A percentile compares a stretch with the other conserved stretches of the same genome.
Evolutionary conservation across 306 rosid species (phyloP).

Genomic region (Dalbergia cochinchinensis): DNA sequence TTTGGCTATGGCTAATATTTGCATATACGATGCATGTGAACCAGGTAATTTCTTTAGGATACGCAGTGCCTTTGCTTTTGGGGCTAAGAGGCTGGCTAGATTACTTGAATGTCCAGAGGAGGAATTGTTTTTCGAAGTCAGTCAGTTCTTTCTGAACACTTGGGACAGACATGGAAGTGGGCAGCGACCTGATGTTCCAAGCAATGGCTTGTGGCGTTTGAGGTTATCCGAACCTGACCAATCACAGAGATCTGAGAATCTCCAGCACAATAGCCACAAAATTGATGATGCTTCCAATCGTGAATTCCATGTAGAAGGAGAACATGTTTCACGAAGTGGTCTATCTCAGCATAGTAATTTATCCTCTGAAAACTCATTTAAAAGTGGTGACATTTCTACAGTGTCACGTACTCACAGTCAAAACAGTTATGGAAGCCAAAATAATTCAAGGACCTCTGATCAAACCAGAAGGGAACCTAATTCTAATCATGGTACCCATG

Average conservation of each 20-base stretch:
- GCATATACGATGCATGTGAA: constrained; percentile 37
- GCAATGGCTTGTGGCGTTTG: constrained; percentile 59
- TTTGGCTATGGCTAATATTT: constrained; percentile 36
- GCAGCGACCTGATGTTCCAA: constrained; percentile 95
- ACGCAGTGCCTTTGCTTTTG: constrained; percentile 98
- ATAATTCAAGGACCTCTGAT: constrained; percentile 59
- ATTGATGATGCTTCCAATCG: constrained; percentile 56
- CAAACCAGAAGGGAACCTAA: constrained; percentile 62
- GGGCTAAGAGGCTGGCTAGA: constrained; percentile 86
- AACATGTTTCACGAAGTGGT: constrained; percentile 50
- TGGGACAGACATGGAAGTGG: constrained; percentile 99
- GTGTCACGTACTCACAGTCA: constrained; percentile 60
- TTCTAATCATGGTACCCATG: constrained; percentile 54
- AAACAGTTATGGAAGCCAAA: constrained; percentile 63
- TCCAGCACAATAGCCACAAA: constrained; percentile 57
- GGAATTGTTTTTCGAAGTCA: constrained; percentile 76
- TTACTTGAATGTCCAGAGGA: constrained; percentile 91
- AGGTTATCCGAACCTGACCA: constrained; percentile 65
- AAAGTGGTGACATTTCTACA: constrained; percentile 58
- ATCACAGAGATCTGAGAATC: constrained; percentile 63
- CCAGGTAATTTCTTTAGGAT: constrained; percentile 98
- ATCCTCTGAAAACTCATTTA: constrained; percentile 55
- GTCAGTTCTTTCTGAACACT: constrained; percentile 92
- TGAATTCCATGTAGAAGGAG: constrained; percentile 56
- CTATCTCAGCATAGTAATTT: constrained; percentile 66